Evolutionary conservation across 768 basidiomycete genomes (phyloP), one percentile per base, ranked within the genome.

Genomic region (Chiua virens): DNA sequence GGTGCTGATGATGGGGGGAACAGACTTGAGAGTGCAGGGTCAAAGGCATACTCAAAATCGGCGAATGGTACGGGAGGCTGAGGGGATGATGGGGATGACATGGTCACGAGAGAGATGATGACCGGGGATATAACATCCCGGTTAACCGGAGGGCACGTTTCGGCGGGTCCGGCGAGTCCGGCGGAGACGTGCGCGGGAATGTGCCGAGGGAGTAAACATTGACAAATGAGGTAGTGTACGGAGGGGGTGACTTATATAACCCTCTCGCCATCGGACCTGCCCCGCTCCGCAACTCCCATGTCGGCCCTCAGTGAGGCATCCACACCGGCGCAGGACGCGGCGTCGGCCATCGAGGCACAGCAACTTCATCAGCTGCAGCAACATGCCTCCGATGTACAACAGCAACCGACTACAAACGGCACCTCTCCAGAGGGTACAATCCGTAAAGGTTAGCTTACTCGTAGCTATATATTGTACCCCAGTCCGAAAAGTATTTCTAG

Each of bases 1-100:
- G 86, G 80, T 0, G 80, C 78, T 0, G 83, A 80, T 13, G 78
- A 74, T 0, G 85, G 82, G 6, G 68, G 63, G 55, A 87, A 87
- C n/a, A 86, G 52, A 43, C 69, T 71, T 9, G 79, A 75, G 21
- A 82, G 71, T 5, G 80, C 70, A 2, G 84, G 80, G 62, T 88
- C 85, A 60, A 87, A 88, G n/a, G 77, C 66, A 66, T 84, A 87
- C 55, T 86, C 81, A 56, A 88, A 88, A 59, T 89, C 86, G 42
- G 82, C 71, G 65, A 82, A 85, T 0, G 84, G 77, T 8, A 72
- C 76, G 27, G 83, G 82, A 7, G 81, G 80, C 42, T 74, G 82
- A 34, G 65, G 56, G 22, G 65, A 54, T 37, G 59, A 28, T 30
- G 62, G 49, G 8, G 49, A 21, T 4, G 66, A 69, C 69, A 69